Conservation (phyloP, 768 basidiomycete genomes). For the Suillus subalutaceus region DNA sequence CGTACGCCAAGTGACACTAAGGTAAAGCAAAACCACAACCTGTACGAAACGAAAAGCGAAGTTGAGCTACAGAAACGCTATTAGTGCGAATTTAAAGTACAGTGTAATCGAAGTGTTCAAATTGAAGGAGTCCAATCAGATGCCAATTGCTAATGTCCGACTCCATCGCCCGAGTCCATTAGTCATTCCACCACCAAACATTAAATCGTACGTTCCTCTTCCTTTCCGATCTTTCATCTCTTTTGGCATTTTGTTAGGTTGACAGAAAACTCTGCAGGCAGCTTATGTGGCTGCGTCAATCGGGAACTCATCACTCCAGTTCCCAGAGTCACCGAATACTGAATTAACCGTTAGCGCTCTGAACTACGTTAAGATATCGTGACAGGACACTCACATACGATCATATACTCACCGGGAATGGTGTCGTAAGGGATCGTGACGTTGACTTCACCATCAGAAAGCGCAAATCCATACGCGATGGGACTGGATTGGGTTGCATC, state of each 20-base stretch:
- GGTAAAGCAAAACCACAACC: not conserved
- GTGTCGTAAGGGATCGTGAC: conserved; percentile 44
- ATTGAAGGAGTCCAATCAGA: not conserved
- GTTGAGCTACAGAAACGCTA: not conserved
- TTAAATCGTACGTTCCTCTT: conserved; percentile 2
- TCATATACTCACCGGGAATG: conserved; percentile 39
- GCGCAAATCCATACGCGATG: conserved; percentile 41
- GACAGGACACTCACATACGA: conserved; percentile 44
- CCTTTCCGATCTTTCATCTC: not conserved
- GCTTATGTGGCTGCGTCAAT: conserved; percentile 32
- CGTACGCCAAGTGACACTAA: not conserved
- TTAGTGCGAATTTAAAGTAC: not conserved
- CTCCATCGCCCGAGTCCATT: not conserved
- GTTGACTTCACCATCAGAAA: conserved; percentile 36
- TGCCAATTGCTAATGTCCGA: not conserved
- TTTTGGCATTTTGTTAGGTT: not conserved
- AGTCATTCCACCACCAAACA: not conserved
- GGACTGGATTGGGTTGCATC: conserved; percentile 33
- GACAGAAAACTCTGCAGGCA: not conserved
- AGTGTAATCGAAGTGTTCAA: not conserved
- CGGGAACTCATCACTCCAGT: conserved; percentile 47
- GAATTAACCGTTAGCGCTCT: conserved; percentile 8
- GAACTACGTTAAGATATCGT: not conserved
- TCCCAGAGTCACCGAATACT: conserved; percentile 61
- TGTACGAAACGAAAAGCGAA: not conserved